Evolutionary conservation across 2,329 filamentous ascomycete species (phyloP).

Genomic region (Fusarium tupiense): DNA sequence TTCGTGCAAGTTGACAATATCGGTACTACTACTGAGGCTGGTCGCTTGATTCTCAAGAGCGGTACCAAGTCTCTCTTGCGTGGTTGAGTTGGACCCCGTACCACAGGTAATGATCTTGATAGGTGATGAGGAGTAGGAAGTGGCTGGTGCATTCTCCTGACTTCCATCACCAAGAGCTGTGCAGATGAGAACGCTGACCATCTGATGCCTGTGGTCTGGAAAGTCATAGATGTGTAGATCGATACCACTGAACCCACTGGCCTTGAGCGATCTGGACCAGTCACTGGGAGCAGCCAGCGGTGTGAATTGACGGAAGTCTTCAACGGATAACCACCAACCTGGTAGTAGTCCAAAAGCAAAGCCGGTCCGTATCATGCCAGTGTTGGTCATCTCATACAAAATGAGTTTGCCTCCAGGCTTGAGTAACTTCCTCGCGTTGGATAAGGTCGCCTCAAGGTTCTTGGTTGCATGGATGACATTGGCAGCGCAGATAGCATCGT

Average conservation of each 20-base stretch:
- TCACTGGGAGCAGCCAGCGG: background rate
- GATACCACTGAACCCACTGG: slow-evolving; percentile 1
- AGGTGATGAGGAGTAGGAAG: background rate
- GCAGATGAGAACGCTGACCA: slow-evolving; percentile 3
- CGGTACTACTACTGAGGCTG: background rate
- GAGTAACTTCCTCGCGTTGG: background rate
- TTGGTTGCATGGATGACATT: slow-evolving; percentile 7
- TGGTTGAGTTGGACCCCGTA: background rate
- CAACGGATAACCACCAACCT: background rate
- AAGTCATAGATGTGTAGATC: slow-evolving; percentile 6
- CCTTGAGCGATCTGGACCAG: background rate
- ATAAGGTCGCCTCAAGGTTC: background rate
- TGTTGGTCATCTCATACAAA: slow-evolving; percentile 5
- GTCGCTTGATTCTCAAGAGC: background rate
- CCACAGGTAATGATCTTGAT: background rate
- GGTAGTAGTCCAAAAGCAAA: background rate
- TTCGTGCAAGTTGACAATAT: background rate
- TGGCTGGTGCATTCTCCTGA: background rate
- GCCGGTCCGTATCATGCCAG: background rate
- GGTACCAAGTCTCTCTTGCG: background rate
- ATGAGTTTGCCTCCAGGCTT: slow-evolving; percentile 9
- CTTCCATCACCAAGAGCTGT: background rate
- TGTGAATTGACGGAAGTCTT: background rate
- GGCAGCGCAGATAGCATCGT: background rate
- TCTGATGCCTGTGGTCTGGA: background rate